These are phyloP conservation scores for Phytopythium kandeliae DNA, from an alignment of 352 stramenopile genomes.

Conservation along the genomic window DNA sequence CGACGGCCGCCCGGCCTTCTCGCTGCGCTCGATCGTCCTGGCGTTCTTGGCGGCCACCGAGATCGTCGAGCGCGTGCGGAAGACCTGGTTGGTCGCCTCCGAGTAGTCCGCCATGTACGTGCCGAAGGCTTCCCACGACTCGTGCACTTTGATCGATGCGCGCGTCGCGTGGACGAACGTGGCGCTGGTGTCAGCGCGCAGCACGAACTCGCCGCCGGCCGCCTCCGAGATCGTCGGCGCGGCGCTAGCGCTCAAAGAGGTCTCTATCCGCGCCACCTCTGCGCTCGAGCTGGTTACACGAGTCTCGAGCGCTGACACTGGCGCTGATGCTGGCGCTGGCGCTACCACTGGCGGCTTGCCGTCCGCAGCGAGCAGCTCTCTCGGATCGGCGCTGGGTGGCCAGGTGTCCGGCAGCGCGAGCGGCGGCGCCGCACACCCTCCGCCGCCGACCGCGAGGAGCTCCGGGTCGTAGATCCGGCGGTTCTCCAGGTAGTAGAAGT, in stretches of 20 bases:
- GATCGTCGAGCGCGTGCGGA: conserved; percentile 69
- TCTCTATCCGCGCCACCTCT: too few species aligned
- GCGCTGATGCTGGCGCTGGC: too few species aligned
- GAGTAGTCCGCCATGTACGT: conserved; percentile 51
- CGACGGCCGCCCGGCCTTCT: conserved; percentile 26
- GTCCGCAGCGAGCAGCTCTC: neutral
- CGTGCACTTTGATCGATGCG: conserved; percentile 39
- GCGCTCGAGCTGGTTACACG: too few species aligned
- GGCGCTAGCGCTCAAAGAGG: too few species aligned
- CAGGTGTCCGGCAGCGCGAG: too few species aligned
- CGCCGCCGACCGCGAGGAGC: conserved; percentile 30
- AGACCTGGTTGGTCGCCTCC: conserved; percentile 51
- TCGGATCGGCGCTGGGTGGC: neutral
- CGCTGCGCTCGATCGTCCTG: conserved; percentile 31
- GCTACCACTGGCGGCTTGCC: neutral
- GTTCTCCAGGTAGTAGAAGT: conserved; percentile 73
- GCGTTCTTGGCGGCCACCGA: conserved; percentile 52
- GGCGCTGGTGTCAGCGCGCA: neutral
- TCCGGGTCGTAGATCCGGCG: conserved; percentile 74
- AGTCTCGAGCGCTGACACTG: neutral
- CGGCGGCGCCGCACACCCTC: too few species aligned
- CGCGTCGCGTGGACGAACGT: conserved; percentile 15
- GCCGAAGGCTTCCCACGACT: conserved; percentile 58
- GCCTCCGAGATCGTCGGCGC: neutral
- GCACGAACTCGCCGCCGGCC: neutral